phyloP scores from a whole-genome alignment of 2,329 filamentous ascomycete genomes.

The Colletotrichum tabaci region DNA sequence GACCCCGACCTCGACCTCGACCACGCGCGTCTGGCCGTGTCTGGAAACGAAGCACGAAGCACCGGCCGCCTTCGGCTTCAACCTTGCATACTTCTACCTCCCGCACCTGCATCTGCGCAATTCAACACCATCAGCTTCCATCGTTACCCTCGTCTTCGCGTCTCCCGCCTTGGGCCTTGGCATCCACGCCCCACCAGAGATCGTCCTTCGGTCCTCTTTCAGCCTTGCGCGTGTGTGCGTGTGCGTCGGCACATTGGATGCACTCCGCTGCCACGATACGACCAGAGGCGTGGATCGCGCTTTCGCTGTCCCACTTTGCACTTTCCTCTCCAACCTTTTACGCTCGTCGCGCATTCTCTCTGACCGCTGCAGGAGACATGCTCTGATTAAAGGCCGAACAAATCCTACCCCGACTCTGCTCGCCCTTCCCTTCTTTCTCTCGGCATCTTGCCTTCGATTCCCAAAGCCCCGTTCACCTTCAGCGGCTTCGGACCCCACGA shows the following conservation, averaged over 20 bases:
- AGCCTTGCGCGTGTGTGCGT: slow-evolving; percentile 33
- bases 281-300: slow-evolving; percentile 37
- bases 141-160: slow-evolving; percentile 1
- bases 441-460: background rate
- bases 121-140: slow-evolving; percentile 1
- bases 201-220: slow-evolving; percentile 34
- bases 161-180: slow-evolving; percentile 39
- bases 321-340: background rate
- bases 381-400: slow-evolving; percentile 32
- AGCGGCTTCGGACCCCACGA: background rate
- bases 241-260: slow-evolving; percentile 34
- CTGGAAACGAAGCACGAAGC: background rate
- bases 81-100: background rate
- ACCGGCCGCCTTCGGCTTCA: background rate
- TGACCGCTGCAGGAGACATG: slow-evolving; percentile 28
- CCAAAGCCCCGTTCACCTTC: slow-evolving; percentile 10
- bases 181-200: slow-evolving; percentile 38
- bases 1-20: background rate
- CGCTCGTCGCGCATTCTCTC: slow-evolving; percentile 9
- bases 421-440: slow-evolving; percentile 16
- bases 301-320: slow-evolving; percentile 16
- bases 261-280: slow-evolving; percentile 25
- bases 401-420: slow-evolving; percentile 15
- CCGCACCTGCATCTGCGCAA: background rate
- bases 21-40: slow-evolving; percentile 15